Conservation (phyloP, 768 basidiomycete genomes). For the Rhizopogon vulgaris region DNA sequence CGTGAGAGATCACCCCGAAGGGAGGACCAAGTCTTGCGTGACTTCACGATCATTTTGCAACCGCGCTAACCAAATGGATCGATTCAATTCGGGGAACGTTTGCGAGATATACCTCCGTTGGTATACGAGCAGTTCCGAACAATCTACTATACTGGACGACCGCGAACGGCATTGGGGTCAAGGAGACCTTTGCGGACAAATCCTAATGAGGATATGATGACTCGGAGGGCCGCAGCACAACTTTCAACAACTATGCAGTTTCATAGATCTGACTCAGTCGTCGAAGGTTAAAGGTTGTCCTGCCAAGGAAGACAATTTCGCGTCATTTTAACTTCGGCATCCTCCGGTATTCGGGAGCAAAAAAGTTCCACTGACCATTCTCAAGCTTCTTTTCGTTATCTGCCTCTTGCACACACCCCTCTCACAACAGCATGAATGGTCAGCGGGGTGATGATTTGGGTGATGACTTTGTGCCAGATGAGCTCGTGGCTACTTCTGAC, state of each 20-base stretch:
- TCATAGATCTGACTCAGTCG: too few species aligned
- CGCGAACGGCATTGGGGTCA: slow-evolving; percentile 76
- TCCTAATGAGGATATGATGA: slow-evolving; percentile 82
- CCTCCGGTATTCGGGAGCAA: neutral
- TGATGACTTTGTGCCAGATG: slow-evolving; percentile 74
- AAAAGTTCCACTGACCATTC: neutral
- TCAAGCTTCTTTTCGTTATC: neutral
- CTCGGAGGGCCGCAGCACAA: slow-evolving; percentile 80
- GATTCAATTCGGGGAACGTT: neutral
- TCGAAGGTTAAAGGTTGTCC: too few species aligned
- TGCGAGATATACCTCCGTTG: slow-evolving; percentile 58
- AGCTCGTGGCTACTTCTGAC: slow-evolving; percentile 56
- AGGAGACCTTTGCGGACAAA: slow-evolving; percentile 86
- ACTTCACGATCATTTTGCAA: slow-evolving; percentile 81
- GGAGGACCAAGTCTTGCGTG: too few species aligned
- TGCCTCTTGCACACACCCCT: slow-evolving; percentile 2
- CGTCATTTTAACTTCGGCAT: neutral
- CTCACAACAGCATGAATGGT: slow-evolving; percentile 17
- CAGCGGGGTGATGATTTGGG: slow-evolving; percentile 74
- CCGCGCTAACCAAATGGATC: slow-evolving; percentile 50
- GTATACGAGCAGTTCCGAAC: slow-evolving; percentile 89
- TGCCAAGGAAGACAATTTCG: too few species aligned
- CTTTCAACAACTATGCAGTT: too few species aligned
- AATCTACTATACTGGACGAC: slow-evolving; percentile 79
- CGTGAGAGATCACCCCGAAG: too few species aligned